Percentiles rank a stretch among this genome's conserved stretches.
phyloP scores from a whole-genome alignment of 179 eudicot genomes.

The Sideroxylon spinosum region DNA sequence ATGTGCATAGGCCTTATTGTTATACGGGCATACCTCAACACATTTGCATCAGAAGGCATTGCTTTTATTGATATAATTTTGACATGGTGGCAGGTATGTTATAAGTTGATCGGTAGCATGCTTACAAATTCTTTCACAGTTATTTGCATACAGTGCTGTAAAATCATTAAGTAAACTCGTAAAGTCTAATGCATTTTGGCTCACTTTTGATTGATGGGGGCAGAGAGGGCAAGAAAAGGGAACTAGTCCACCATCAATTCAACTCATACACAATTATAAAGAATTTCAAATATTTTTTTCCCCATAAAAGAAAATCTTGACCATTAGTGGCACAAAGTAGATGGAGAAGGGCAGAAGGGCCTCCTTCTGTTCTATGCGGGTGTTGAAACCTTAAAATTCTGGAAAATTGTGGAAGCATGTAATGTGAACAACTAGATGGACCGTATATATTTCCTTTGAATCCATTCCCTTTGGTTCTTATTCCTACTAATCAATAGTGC shows the following conservation, averaged over 20 bases:
- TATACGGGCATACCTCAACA: conserved; percentile 62
- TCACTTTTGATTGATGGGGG: neutral
- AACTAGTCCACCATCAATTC: neutral
- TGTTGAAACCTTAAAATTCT: no score
- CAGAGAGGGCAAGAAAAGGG: neutral
- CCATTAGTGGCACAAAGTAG: no score
- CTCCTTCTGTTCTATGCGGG: no score
- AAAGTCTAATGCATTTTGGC: neutral
- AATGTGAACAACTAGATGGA: no score
- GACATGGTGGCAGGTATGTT: conserved; percentile 58
- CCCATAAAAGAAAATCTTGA: no score
- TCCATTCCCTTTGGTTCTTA: no score
- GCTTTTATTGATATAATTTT: conserved; percentile 53
- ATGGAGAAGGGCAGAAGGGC: no score
- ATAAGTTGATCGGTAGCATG: neutral
- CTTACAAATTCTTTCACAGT: neutral
- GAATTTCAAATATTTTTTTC: neutral
- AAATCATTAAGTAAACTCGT: neutral
- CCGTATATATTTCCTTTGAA: no score
- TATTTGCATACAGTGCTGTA: neutral
- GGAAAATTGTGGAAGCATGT: no score
- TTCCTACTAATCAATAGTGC: no score
- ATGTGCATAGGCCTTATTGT: conserved; percentile 52
- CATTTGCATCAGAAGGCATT: conserved; percentile 58
- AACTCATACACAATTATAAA: neutral